Evolutionary conservation across 2,329 filamentous ascomycete genomes (phyloP).

Genomic region (Lecanicillium sp.): DNA sequence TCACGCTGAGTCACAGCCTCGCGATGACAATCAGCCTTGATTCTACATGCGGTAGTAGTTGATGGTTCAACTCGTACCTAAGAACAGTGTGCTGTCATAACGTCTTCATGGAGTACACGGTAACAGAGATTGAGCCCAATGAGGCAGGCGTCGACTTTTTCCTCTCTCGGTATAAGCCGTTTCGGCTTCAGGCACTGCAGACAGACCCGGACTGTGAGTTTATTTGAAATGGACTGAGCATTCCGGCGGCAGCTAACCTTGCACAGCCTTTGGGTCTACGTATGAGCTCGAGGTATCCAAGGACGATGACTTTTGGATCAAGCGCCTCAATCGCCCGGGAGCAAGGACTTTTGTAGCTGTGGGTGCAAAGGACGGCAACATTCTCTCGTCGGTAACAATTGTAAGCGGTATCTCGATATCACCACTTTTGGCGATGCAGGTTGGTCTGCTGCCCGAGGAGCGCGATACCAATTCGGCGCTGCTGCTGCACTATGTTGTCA

Average conservation of each 20-base stretch:
- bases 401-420: not conserved
- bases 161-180: constrained; percentile 6
- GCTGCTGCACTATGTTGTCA: constrained; percentile 10
- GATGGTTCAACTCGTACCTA: too few relatives aligned
- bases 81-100: too few relatives aligned
- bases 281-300: constrained; percentile 2
- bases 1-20: too few relatives aligned
- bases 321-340: not conserved
- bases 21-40: too few relatives aligned
- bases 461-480: constrained; percentile 2
- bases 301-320: constrained; percentile 10
- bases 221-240: too few relatives aligned
- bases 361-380: not conserved
- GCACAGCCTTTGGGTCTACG: constrained; percentile 5
- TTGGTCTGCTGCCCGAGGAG: not conserved
- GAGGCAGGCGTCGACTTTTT: constrained; percentile 6
- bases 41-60: too few relatives aligned
- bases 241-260: too few relatives aligned
- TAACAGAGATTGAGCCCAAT: constrained; percentile 1
- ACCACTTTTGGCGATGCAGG: not conserved
- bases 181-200: constrained; percentile 6
- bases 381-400: constrained; percentile 6
- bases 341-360: constrained; percentile 7
- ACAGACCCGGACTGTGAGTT: constrained; percentile 9
- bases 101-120: constrained; percentile 9